phyloP scores from a whole-genome alignment of 2,329 filamentous ascomycete species.

The Diplocarpon rosae region DNA sequence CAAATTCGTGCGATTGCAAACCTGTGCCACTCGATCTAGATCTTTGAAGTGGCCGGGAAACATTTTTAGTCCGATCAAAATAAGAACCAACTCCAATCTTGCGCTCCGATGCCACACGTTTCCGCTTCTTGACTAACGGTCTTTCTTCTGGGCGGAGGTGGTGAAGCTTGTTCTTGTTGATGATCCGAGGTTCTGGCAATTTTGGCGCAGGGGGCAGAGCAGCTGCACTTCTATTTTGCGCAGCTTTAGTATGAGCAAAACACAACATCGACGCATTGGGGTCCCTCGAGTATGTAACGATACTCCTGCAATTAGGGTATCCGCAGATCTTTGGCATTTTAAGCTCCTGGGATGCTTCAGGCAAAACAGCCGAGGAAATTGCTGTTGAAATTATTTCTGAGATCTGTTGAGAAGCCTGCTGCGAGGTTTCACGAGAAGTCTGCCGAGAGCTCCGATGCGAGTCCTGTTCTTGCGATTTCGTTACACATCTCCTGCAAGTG shows the following conservation, averaged over 20 bases:
- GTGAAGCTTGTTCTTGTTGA: slow-evolving; percentile 18
- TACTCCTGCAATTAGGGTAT: neutral
- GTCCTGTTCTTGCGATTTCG: too few species aligned
- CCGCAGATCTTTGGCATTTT: neutral
- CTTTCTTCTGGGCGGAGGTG: slow-evolving; percentile 15
- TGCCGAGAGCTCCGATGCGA: neutral
- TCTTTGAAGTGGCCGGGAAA: too few species aligned
- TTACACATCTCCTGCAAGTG: neutral
- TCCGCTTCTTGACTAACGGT: slow-evolving; percentile 10
- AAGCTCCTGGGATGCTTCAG: too few species aligned
- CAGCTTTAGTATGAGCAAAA: neutral
- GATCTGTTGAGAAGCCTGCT: neutral
- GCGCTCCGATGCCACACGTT: neutral
- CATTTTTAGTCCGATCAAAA: too few species aligned
- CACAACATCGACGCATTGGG: neutral
- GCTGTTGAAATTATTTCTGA: neutral
- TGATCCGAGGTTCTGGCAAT: neutral
- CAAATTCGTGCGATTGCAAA: too few species aligned
- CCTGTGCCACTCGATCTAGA: too few species aligned
- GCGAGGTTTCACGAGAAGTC: neutral
- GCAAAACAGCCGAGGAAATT: too few species aligned
- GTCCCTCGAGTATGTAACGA: neutral
- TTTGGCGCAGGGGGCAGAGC: neutral
- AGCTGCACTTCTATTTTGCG: neutral
- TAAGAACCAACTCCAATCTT: too few species aligned